A percentile compares a stretch with the other conserved stretches of the same genome.
Evolutionary conservation across 2,329 filamentous ascomycete genomes (phyloP).

Genomic region (Colletotrichum euphorbiae): DNA sequence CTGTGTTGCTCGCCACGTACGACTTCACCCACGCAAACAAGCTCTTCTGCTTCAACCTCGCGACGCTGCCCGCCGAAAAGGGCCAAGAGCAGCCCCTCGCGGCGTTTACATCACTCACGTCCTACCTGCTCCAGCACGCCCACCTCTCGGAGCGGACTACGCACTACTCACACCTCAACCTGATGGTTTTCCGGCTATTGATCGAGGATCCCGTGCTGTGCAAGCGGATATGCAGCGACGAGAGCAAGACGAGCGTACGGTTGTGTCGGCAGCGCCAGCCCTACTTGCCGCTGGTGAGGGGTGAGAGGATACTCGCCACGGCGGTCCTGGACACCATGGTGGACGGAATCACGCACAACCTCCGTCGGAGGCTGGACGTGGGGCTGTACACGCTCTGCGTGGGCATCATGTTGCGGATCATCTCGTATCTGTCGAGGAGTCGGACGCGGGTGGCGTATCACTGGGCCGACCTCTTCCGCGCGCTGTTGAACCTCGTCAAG

Average conservation of each 20-base stretch:
- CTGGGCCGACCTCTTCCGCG: slow-evolving; percentile 95
- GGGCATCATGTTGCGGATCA: slow-evolving; percentile 82
- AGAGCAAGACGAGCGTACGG: slow-evolving; percentile 78
- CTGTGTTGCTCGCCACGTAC: slow-evolving; percentile 86
- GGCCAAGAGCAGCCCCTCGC: slow-evolving; percentile 80
- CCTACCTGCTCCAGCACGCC: slow-evolving; percentile 93
- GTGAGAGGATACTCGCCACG: slow-evolving; percentile 79
- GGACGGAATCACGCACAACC: slow-evolving; percentile 93
- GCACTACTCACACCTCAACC: slow-evolving; percentile 85
- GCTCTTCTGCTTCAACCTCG: slow-evolving; percentile 88
- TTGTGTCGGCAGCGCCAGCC: slow-evolving; percentile 91
- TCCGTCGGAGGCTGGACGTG: slow-evolving; percentile 85
- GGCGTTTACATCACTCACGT: slow-evolving; percentile 87
- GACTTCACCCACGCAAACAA: slow-evolving; percentile 97
- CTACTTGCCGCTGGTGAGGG: slow-evolving; percentile 79
- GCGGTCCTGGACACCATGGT: slow-evolving; percentile 87
- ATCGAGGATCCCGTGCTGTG: slow-evolving; percentile 86
- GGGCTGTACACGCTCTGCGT: slow-evolving; percentile 85
- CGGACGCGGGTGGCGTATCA: slow-evolving; percentile 88
- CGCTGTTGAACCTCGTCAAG: slow-evolving; percentile 85
- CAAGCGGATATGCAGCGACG: slow-evolving; percentile 85
- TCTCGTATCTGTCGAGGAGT: slow-evolving; percentile 86
- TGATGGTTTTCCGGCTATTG: slow-evolving; percentile 87
- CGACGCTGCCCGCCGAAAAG: slow-evolving; percentile 73
- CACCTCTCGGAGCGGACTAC: slow-evolving; percentile 83